Evolutionary conservation across 768 basidiomycete species (phyloP).

Genomic region (Lentinula aciculospora): DNA sequence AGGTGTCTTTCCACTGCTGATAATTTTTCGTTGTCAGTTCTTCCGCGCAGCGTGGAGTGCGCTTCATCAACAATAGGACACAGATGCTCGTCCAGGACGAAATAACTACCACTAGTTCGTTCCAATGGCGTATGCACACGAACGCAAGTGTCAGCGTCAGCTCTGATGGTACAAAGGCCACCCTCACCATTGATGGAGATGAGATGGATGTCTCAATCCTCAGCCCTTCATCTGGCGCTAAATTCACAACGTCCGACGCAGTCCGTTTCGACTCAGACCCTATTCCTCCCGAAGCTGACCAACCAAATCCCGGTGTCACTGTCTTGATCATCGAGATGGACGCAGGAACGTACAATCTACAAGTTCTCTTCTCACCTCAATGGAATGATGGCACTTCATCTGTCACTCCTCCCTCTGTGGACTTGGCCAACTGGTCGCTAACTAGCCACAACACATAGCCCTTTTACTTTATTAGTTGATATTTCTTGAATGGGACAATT

Average conservation of each 20-base stretch:
- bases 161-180: constrained; percentile 59
- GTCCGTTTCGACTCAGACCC: constrained; percentile 54
- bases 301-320: constrained; percentile 70
- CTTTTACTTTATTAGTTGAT: neutral
- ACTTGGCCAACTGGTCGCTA: constrained; percentile 69
- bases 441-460: constrained; percentile 64
- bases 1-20: constrained; percentile 10
- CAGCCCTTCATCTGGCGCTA: constrained; percentile 60
- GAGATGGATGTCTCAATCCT: constrained; percentile 63
- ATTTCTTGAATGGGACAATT: neutral
- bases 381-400: constrained; percentile 57
- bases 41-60: constrained; percentile 79
- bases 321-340: constrained; percentile 71
- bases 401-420: constrained; percentile 66
- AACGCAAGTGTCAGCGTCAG: constrained; percentile 68
- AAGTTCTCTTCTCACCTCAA: constrained; percentile 92
- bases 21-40: constrained; percentile 30
- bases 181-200: constrained; percentile 64
- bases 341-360: constrained; percentile 69
- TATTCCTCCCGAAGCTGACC: constrained; percentile 59
- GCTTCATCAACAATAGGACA: constrained; percentile 72
- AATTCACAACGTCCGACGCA: constrained; percentile 52
- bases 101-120: constrained; percentile 47
- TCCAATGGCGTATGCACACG: constrained; percentile 95
- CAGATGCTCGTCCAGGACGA: constrained; percentile 96